Percentiles rank a stretch among this genome's conserved stretches.
Evolutionary conservation across 306 rosid genomes (phyloP).

Genomic region (Arachis hypogaea): DNA sequence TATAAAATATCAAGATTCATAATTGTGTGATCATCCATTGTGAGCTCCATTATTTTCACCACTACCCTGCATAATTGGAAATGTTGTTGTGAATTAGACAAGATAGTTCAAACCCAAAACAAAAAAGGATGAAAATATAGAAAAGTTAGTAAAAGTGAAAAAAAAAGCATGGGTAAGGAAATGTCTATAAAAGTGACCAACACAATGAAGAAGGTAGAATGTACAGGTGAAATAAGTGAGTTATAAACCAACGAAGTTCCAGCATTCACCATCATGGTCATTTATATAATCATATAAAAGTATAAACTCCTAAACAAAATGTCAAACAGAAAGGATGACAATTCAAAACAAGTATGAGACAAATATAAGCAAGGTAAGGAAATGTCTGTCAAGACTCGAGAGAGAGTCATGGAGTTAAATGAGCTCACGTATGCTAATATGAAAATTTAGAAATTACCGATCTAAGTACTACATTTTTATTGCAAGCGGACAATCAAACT

Average conservation of each 20-base stretch:
- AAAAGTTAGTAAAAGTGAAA: no score
- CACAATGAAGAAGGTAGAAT: neutral
- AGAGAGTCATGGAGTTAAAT: neutral
- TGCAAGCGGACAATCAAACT: conserved; percentile 13
- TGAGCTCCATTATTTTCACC: no score
- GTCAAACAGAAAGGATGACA: conserved; percentile 10
- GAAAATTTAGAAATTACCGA: conserved; percentile 6
- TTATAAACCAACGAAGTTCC: conserved; percentile 32
- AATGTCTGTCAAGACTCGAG: neutral
- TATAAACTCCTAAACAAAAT: neutral
- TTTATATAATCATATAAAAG: neutral
- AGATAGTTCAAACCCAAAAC: no score
- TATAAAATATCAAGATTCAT: no score
- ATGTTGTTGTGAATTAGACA: no score
- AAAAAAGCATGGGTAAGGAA: no score
- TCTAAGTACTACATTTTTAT: conserved; percentile 15
- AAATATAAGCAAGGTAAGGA: conserved; percentile 13
- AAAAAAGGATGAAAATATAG: no score
- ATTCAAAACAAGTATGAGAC: conserved; percentile 22
- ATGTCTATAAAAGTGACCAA: no score
- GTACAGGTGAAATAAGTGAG: conserved; percentile 9
- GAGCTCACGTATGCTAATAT: neutral
- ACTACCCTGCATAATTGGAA: no score
- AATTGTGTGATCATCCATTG: no score
- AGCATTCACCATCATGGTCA: conserved; percentile 15